Percentiles rank a stretch among this genome's conserved stretches.
phyloP scores from a whole-genome alignment of 1,139 yeast species.

The Geotrichum phurueaensis region DNA sequence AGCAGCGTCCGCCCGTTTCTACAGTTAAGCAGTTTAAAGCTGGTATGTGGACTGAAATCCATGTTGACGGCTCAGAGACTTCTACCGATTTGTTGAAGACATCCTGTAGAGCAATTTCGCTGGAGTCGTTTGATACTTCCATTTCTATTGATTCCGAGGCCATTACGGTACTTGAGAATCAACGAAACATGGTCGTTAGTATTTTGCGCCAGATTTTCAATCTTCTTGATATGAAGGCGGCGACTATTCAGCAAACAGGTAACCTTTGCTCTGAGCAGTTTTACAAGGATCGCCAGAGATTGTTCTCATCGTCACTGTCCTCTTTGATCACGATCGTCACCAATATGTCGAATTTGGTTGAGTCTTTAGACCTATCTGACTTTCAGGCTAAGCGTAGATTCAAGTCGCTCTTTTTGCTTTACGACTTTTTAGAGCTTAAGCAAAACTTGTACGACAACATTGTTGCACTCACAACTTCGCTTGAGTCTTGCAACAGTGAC shows the following conservation, averaged over 20 bases:
- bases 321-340: not conserved
- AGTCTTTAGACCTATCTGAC: conserved; percentile 27
- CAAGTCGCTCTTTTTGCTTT: conserved; percentile 52
- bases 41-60: conserved; percentile 21
- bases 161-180: conserved; percentile 15
- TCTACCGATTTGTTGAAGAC: conserved; percentile 16
- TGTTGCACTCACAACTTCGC: conserved; percentile 56
- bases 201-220: not conserved
- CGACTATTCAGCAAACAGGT: conserved; percentile 19
- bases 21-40: conserved; percentile 22
- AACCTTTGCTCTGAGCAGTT: conserved; percentile 1
- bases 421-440: conserved; percentile 68
- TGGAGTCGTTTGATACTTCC: conserved; percentile 19
- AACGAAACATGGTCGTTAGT: conserved; percentile 5
- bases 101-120: not conserved
- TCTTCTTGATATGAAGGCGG: conserved; percentile 4
- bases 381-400: conserved; percentile 23
- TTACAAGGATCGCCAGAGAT: conserved; percentile 19
- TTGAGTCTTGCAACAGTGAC: conserved; percentile 46
- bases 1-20: conserved; percentile 10
- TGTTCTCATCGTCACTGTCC: conserved; percentile 21
- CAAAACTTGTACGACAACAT: conserved; percentile 65
- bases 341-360: conserved; percentile 19
- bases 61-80: conserved; percentile 4
- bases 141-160: conserved; percentile 18